phyloP scores from a whole-genome alignment of 1,284 basidiomycete species.

The Trichosporon inkin region DNA sequence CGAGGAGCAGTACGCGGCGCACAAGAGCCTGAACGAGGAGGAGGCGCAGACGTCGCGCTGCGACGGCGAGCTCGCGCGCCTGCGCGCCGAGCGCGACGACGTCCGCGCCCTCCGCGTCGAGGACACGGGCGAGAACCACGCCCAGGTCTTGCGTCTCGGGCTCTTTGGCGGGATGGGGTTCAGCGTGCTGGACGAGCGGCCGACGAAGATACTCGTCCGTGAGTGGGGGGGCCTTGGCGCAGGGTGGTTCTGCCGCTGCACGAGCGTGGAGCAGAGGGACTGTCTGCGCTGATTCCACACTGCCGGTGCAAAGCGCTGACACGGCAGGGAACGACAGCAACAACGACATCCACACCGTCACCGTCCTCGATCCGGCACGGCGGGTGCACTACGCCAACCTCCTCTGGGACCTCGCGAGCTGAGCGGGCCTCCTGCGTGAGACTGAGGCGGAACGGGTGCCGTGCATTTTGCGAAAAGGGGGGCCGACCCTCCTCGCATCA shows the following conservation, averaged over 20 bases:
- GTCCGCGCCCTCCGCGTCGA: constrained; percentile 16
- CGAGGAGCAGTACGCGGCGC: constrained; percentile 34
- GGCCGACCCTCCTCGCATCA: too few relatives aligned
- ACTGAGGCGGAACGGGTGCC: too few relatives aligned
- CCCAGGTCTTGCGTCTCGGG: constrained; percentile 36
- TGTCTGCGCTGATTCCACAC: not conserved
- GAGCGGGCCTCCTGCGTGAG: not conserved
- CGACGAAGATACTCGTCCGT: constrained; percentile 40
- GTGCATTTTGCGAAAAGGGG: too few relatives aligned
- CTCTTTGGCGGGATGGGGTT: constrained; percentile 40
- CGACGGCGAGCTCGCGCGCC: constrained; percentile 40
- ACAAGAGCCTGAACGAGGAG: constrained; percentile 43
- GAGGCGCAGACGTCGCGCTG: constrained; percentile 32
- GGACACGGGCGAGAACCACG: not conserved
- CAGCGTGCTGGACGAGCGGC: constrained; percentile 26
- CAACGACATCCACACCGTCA: constrained; percentile 37
- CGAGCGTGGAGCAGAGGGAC: too few relatives aligned
- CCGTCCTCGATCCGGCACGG: constrained; percentile 31
- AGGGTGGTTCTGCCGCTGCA: too few relatives aligned
- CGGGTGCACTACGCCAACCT: constrained; percentile 39
- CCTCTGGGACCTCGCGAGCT: constrained; percentile 39
- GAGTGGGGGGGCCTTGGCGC: constrained; percentile 18
- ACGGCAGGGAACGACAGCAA: constrained; percentile 40
- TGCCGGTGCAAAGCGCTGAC: not conserved
- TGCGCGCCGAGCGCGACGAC: constrained; percentile 34